Percentiles rank a stretch among this genome's conserved stretches.
These are phyloP conservation scores for Oryza longistaminata DNA, from an alignment of 176 grass and related monocot species.

Conservation along the genomic window DNA sequence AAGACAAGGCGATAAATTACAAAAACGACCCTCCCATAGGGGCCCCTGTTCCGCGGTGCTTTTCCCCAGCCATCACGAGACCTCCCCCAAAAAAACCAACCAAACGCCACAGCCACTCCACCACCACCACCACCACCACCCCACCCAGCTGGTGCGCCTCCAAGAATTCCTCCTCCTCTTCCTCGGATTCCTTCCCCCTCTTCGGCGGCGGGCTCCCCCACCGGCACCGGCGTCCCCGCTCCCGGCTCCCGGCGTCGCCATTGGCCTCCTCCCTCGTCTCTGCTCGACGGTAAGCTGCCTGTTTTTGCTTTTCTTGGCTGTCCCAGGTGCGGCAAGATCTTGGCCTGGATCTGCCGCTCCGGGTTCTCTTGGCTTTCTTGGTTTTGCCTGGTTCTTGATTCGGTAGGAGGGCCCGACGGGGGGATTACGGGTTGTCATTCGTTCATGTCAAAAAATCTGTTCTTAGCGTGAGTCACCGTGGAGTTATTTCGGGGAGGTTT, in stretches of 20 bases:
- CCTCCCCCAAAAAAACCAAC: constrained; percentile 14
- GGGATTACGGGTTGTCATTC: constrained; percentile 28
- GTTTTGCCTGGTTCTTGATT: constrained; percentile 16
- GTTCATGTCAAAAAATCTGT: constrained; percentile 33
- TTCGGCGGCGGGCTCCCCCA: neutral
- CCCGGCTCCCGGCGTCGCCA: neutral
- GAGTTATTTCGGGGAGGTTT: neutral
- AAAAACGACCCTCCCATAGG: constrained; percentile 31
- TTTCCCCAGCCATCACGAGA: constrained; percentile 60
- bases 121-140: constrained; percentile 23
- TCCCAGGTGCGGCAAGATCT: constrained; percentile 39
- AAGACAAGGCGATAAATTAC: constrained; percentile 50
- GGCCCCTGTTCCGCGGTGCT: constrained; percentile 42
- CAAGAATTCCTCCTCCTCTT: constrained; percentile 24
- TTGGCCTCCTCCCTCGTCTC: neutral
- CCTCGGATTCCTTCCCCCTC: constrained; percentile 44
- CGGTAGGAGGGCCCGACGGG: neutral
- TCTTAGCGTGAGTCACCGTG: neutral
- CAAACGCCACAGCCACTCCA: constrained; percentile 15
- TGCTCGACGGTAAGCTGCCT: constrained; percentile 35
- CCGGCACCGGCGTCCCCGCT: neutral
- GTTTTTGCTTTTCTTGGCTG: constrained; percentile 6
- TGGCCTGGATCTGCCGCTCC: constrained; percentile 42
- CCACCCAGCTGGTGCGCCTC: constrained; percentile 29
- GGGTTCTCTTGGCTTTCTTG: neutral